phyloP scores from a whole-genome alignment of 2,329 filamentous ascomycete species.

The Harringtonia aguacate region DNA sequence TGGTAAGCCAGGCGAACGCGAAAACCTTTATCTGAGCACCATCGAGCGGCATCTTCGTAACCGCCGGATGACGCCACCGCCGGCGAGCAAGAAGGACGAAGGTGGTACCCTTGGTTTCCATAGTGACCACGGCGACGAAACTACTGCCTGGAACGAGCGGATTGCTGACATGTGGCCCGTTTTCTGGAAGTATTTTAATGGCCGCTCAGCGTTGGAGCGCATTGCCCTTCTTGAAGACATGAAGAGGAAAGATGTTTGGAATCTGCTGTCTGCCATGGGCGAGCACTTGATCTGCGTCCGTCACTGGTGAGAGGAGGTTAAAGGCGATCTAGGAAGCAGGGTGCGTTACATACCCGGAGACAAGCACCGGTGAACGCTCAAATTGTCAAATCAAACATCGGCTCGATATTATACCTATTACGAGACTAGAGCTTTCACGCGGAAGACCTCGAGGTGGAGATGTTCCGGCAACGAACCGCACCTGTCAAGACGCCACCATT shows the following conservation, averaged over 20 bases:
- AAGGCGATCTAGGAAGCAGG: too few species aligned
- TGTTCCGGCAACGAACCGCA: not conserved
- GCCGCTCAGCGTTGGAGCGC: conserved; percentile 72
- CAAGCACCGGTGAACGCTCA: too few species aligned
- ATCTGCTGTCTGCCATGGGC: conserved; percentile 51
- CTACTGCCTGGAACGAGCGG: conserved; percentile 33
- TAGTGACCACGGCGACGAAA: conserved; percentile 4
- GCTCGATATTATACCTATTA: too few species aligned
- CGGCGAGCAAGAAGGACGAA: conserved; percentile 8
- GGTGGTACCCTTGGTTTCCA: not conserved
- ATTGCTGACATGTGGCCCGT: conserved; percentile 58
- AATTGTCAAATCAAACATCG: too few species aligned
- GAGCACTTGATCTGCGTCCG: conserved; percentile 57
- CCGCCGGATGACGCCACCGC: conserved; percentile 8
- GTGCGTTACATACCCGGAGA: too few species aligned
- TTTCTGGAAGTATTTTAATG: conserved; percentile 82
- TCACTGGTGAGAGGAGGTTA: conserved; percentile 48
- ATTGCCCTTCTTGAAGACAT: conserved; percentile 76
- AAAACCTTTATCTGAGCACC: conserved; percentile 61
- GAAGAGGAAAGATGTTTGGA: conserved; percentile 74
- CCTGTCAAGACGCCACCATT: not conserved
- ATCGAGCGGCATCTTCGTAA: conserved; percentile 39
- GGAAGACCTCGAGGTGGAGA: not conserved
- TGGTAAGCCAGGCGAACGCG: conserved; percentile 65
- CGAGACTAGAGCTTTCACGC: not conserved